These are phyloP conservation scores for Centaurea solstitialis DNA, from an alignment of 129 eudicot genomes.

Conservation along the genomic window DNA sequence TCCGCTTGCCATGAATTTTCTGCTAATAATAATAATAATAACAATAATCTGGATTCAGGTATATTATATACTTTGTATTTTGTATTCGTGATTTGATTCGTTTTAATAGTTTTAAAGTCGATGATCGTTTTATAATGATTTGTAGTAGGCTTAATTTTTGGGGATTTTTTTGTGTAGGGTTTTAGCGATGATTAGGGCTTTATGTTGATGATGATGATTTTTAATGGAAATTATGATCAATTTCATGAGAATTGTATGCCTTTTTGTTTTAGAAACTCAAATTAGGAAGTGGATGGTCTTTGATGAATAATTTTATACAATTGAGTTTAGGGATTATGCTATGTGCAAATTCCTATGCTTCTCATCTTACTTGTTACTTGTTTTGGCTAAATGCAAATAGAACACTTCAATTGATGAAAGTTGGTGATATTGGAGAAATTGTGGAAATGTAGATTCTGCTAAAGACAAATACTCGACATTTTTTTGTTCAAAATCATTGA, in stretches of 20 bases:
- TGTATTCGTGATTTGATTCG: background rate
- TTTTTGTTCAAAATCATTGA: background rate
- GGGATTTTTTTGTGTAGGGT: background rate
- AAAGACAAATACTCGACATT: background rate
- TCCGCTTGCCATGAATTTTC: conserved; percentile 1
- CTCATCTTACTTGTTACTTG: background rate
- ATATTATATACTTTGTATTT: background rate
- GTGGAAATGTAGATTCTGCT: background rate
- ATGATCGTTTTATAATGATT: background rate
- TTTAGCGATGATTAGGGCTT: background rate
- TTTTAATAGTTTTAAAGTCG: background rate
- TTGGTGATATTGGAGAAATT: background rate
- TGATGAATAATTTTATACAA: background rate
- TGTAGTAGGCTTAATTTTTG: background rate
- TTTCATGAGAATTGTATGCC: conserved; percentile 1
- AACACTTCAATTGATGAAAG: background rate
- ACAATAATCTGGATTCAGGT: conserved; percentile 10
- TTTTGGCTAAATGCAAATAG: background rate
- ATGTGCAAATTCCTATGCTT: too few relatives aligned
- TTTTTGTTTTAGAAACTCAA: background rate
- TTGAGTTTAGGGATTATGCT: background rate
- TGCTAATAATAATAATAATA: background rate
- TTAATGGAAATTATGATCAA: background rate
- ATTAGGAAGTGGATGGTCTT: background rate
- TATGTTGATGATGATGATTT: background rate